Base-by-base conservation (phyloP, 2,329 filamentous ascomycete genomes). In the Elsinoe ampelina region DNA sequence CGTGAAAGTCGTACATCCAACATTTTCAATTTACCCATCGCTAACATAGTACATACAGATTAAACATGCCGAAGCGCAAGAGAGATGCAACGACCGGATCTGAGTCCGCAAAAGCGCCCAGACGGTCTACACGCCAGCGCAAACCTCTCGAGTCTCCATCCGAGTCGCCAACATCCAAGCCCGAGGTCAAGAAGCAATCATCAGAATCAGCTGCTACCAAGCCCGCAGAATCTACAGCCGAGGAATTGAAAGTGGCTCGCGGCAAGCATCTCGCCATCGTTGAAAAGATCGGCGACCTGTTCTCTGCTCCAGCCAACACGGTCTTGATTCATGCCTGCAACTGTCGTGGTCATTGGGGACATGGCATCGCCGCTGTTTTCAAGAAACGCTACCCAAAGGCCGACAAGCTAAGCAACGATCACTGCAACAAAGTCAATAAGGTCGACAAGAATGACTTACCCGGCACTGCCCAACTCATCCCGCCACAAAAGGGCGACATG, bases 241-340 rank as follows among this genome's bases (percentile, higher is more conserved):
- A 3, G 2, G 6, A 54, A 39, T 8, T n/a, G 10, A 45, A 13
- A 15, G 7, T 26, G 41, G 30, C 41, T 5, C 1, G 2, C 2
- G 41, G 7, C n/a, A 54, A 17, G 13, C 50, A 17, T 11, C 34
- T 58, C 47, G 41, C 30, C 26, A 22, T 59, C 22, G 17, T n/a
- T 19, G 65, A 67, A 55, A 43, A 60, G 22, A 59, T 56, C 45
- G 78, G 78, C 54, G 70, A 80, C 63, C 72, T 84, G 38, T 82
- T 83, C 64, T 64, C 71, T 36, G 77, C 77, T 0, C 79, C 80
- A 0, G 64, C 73, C 34, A 67, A 72, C 54, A 70, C 74, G 19
- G 71, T 80, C 13, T 67, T 84, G 13, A 74, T 82, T 58, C 81
- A 84, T 65, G 79, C 81, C 11, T 83, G 80, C 68, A 84, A 84